A percentile compares a stretch with the other conserved stretches of the same genome.
phyloP scores from a whole-genome alignment of 2,329 filamentous ascomycete genomes.

The Dactylellina sp. region DNA sequence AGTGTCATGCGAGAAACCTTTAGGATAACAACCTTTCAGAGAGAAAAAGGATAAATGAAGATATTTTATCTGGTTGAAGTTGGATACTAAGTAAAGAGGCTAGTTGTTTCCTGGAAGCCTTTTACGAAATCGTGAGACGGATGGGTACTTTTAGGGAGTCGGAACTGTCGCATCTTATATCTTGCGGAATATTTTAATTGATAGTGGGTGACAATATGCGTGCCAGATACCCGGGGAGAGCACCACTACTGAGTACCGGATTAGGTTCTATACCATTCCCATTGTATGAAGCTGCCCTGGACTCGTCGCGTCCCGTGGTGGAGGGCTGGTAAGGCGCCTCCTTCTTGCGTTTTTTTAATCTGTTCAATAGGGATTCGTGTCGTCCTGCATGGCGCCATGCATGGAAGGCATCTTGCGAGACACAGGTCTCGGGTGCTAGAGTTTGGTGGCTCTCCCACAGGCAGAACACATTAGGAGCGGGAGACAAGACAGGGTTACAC shows the following conservation, averaged over 20 bases:
- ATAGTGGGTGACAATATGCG: not conserved
- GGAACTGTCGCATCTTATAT: slow-evolving; percentile 35
- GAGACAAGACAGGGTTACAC: slow-evolving; percentile 15
- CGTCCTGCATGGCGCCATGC: slow-evolving; percentile 36
- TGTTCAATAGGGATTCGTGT: slow-evolving; percentile 18
- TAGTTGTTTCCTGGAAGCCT: slow-evolving; percentile 19
- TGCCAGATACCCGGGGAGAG: slow-evolving; percentile 21
- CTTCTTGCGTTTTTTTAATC: slow-evolving; percentile 13
- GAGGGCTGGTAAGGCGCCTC: slow-evolving; percentile 10
- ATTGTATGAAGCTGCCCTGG: not conserved
- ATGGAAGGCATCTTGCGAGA: slow-evolving; percentile 10
- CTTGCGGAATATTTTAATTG: slow-evolving; percentile 19
- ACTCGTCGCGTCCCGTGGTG: slow-evolving; percentile 22
- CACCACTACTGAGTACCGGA: not conserved
- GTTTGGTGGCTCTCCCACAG: not conserved
- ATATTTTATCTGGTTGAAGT: not conserved
- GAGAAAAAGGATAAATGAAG: slow-evolving; percentile 10
- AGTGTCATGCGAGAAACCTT: slow-evolving; percentile 17
- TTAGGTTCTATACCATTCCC: slow-evolving; percentile 17
- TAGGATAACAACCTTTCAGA: slow-evolving; percentile 16
- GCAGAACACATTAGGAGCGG: slow-evolving; percentile 17
- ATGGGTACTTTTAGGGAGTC: slow-evolving; percentile 3
- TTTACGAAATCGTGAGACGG: slow-evolving; percentile 1
- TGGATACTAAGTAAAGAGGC: slow-evolving; percentile 4
- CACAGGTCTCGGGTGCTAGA: slow-evolving; percentile 16